phyloP scores from a whole-genome alignment of 108 stramenopile species.

The Conticribra guillardii region DNA sequence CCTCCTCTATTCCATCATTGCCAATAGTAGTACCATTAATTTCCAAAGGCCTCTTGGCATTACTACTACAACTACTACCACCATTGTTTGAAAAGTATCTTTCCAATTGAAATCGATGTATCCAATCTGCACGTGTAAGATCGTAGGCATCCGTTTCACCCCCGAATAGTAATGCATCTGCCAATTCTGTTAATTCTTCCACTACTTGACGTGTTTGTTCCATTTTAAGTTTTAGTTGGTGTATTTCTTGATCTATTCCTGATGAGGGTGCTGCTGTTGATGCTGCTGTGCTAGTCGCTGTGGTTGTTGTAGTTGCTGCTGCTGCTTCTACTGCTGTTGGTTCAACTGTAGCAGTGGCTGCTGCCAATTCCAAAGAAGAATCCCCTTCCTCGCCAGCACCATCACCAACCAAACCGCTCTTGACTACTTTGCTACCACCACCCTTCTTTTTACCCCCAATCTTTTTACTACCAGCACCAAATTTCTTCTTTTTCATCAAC shows the following conservation, averaged over 20 bases:
- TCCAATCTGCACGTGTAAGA: slow-evolving; percentile 56
- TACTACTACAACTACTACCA: too few species aligned
- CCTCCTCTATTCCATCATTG: neutral
- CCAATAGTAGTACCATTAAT: too few species aligned
- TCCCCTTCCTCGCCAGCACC: too few species aligned
- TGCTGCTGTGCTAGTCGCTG: slow-evolving; percentile 13
- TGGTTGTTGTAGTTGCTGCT: neutral
- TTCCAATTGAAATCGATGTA: slow-evolving; percentile 43
- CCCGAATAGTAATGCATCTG: slow-evolving; percentile 67
- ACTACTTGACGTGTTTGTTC: slow-evolving; percentile 38
- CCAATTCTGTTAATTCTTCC: slow-evolving; percentile 69
- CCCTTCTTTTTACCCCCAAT: neutral
- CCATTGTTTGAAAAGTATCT: slow-evolving; percentile 8
- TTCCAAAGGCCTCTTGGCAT: slow-evolving; percentile 10
- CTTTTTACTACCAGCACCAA: neutral
- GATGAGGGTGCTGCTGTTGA: neutral
- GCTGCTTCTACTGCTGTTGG: too few species aligned
- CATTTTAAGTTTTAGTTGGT: slow-evolving; percentile 22
- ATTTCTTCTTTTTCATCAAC: slow-evolving; percentile 23
- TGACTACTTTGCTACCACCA: neutral
- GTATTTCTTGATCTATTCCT: slow-evolving; percentile 7
- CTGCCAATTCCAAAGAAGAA: too few species aligned
- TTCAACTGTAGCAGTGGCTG: too few species aligned
- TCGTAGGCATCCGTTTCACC: slow-evolving; percentile 80
- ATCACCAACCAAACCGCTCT: neutral